Evolutionary conservation across 768 basidiomycete species (phyloP).

Genomic region (Leucosporidium scottii): DNA sequence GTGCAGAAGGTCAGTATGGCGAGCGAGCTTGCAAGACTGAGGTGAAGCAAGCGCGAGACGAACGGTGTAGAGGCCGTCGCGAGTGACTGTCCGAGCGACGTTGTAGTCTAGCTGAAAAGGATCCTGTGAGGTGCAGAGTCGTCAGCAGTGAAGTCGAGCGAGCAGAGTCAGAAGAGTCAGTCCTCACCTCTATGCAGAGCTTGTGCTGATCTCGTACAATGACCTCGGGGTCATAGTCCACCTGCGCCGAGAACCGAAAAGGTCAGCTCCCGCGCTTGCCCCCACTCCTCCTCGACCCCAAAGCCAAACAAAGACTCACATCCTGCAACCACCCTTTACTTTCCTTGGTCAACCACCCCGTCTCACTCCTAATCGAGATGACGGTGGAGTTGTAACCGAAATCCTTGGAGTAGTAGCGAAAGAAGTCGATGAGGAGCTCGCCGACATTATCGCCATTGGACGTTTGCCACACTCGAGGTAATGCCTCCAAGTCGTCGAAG

Average conservation of each 20-base stretch:
- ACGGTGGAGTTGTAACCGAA: conserved; percentile 87
- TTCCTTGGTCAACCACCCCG: conserved; percentile 81
- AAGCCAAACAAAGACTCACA: conserved; percentile 47
- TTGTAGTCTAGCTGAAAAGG: conserved; percentile 96
- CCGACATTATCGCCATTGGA: conserved; percentile 86
- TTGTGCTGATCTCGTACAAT: conserved; percentile 72
- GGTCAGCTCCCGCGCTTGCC: conserved; percentile 6
- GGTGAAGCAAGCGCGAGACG: conserved; percentile 35
- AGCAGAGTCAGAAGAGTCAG: background rate
- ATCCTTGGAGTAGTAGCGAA: conserved; percentile 89
- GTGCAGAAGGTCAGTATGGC: background rate
- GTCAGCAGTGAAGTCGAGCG: background rate
- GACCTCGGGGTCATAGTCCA: conserved; percentile 29
- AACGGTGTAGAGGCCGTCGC: conserved; percentile 90
- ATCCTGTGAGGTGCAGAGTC: conserved; percentile 52
- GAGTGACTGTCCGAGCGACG: conserved; percentile 91
- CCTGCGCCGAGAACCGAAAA: conserved; percentile 7
- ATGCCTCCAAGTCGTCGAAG: conserved; percentile 91
- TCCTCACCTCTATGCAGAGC: conserved; percentile 81
- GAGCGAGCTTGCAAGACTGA: background rate
- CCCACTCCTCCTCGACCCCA: background rate
- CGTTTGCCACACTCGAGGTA: conserved; percentile 89
- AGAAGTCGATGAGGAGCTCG: conserved; percentile 96
- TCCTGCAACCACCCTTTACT: conserved; percentile 92
- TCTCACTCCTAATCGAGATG: conserved; percentile 65